Evolutionary conservation across 176 grass and related monocot genomes (phyloP).

Genomic region (Oryza punctata): DNA sequence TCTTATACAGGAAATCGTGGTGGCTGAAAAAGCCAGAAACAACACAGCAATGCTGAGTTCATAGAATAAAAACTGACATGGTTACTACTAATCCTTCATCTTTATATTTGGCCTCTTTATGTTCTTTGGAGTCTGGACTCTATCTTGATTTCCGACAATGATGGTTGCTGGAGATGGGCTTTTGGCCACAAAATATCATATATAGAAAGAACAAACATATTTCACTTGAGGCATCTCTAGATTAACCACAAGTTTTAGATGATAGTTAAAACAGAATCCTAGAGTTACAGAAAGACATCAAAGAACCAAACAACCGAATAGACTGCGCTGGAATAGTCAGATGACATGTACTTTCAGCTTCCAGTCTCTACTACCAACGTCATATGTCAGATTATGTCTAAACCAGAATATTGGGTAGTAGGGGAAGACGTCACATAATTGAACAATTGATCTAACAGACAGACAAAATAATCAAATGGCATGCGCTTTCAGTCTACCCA

Average conservation of each 20-base stretch:
- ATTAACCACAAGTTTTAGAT: too few species aligned
- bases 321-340: neutral
- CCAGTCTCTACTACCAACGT: neutral
- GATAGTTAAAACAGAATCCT: neutral
- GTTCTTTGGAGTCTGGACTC: neutral
- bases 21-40: neutral
- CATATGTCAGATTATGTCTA: neutral
- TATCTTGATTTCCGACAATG: neutral
- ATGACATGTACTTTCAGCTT: neutral
- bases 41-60: neutral
- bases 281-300: neutral
- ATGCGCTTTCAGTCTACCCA: too few species aligned
- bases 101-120: neutral
- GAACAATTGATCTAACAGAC: neutral
- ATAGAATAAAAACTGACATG: neutral
- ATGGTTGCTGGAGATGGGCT: neutral
- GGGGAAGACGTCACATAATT: neutral
- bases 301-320: neutral
- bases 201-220: neutral
- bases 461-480: neutral
- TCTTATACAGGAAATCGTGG: neutral
- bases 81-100: neutral
- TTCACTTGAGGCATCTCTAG: neutral
- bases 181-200: neutral
- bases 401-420: conserved; percentile 1